Evolutionary conservation across 2,329 filamentous ascomycete species (phyloP).

Genomic region (Alternaria viburni): DNA sequence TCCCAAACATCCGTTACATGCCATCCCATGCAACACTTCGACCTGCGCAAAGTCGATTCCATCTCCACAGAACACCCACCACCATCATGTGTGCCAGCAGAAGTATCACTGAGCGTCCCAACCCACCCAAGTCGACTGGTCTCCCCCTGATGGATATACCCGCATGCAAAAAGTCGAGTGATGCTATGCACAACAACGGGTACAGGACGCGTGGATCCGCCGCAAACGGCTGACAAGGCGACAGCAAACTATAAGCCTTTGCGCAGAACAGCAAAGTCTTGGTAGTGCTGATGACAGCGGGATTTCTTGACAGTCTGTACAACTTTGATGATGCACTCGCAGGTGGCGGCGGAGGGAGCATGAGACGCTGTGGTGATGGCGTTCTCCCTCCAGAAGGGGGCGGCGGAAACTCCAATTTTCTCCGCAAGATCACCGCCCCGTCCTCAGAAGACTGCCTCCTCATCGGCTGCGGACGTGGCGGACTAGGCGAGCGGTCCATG

Average conservation of each 20-base stretch:
- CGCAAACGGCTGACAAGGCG: constrained; percentile 75
- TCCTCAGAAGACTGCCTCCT: constrained; percentile 33
- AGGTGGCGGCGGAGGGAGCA: constrained; percentile 44
- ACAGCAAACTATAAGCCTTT: constrained; percentile 70
- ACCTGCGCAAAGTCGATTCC: constrained; percentile 43
- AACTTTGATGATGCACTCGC: constrained; percentile 5
- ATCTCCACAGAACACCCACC: constrained; percentile 47
- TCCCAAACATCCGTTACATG: constrained; percentile 3
- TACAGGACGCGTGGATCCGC: constrained; percentile 69
- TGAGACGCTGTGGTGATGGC: constrained; percentile 34
- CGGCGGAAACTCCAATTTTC: constrained; percentile 36
- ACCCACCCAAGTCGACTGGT: constrained; percentile 36
- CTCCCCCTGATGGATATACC: constrained; percentile 20
- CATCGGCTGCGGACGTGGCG: constrained; percentile 25
- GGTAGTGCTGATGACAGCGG: constrained; percentile 43
- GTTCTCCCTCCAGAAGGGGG: constrained; percentile 23
- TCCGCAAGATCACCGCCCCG: constrained; percentile 37
- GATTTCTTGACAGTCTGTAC: constrained; percentile 32
- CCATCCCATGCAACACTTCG: constrained; percentile 26
- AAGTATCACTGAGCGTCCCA: constrained; percentile 51
- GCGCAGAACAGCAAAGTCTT: constrained; percentile 69
- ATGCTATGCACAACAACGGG: constrained; percentile 72
- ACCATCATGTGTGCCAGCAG: constrained; percentile 56
- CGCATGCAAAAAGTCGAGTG: constrained; percentile 61
- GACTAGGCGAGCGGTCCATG: constrained; percentile 45